Evolutionary conservation across 179 eudicot genomes (phyloP), one percentile per base, ranked within the genome.

Genomic region (Spinacia oleracea): DNA sequence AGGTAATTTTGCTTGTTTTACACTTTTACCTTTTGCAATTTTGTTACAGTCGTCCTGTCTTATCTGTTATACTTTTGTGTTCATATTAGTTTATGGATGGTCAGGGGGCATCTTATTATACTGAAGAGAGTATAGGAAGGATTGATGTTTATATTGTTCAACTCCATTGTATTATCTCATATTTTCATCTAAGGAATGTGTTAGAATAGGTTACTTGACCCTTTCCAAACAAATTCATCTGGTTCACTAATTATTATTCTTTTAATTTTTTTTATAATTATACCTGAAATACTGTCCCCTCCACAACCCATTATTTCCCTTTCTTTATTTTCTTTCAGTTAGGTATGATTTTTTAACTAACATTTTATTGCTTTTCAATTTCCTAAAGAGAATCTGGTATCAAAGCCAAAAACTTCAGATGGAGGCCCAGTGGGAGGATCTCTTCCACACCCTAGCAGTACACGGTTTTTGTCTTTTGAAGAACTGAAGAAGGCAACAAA

Each of bases 401-500:
- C 82, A 73, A 96, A 86, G 79, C 83, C 84, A 67, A 85, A 88
- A 79, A 77, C 86, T 81, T 81, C 83, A 45, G 91, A 88, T 75
- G 82, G 88, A 29, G 83, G 81, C 81, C 84, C 90, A 21, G 73
- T 85, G 21, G 87, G 84, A 64, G 98, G 93, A 83, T 96, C 96
- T 74, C 86, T 88, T 80, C 85, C 89, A 51, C 94, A 93, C 80
- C 99, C 98, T 76, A 86, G 94, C 72, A 93, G 99, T 76, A 92
- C 97, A 48, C 86, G 99, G 45, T 92, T 92, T 85, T 84, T 96
- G 76, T 82, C 92, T 16, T 96, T 89, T 79, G 97, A 96, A 82
- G 98, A 96, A 73, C 92, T 96, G 73, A 93, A 88, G 82, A 89
- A 89, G 89, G 98, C 98, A 59, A 96, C 99, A 35, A 93, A 96